A percentile compares a stretch with the other conserved stretches of the same genome.
Evolutionary conservation across 345 rosid genomes (phyloP).

Genomic region (Triadica sebifera): DNA sequence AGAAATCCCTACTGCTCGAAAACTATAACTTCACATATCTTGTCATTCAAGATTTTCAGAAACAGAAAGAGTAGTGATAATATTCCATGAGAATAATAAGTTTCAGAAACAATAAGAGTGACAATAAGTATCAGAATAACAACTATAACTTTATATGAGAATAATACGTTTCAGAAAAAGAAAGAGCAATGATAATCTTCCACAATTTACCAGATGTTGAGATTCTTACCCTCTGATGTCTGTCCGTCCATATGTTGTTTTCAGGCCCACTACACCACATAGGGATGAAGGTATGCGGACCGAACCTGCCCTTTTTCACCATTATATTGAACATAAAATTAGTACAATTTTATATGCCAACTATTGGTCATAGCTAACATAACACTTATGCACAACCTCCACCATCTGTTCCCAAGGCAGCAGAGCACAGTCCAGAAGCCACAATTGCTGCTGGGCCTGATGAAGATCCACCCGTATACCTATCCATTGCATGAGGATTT

Average conservation of each 20-base stretch:
- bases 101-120: not conserved
- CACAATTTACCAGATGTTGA: not conserved
- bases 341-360: slow-evolving; percentile 6
- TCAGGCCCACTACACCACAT: slow-evolving; percentile 83
- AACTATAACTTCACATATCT: not conserved
- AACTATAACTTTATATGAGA: not conserved
- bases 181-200: not conserved
- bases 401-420: slow-evolving; percentile 93
- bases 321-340: slow-evolving; percentile 15
- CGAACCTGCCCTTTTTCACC: slow-evolving; percentile 58
- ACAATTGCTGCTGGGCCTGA: slow-evolving; percentile 93
- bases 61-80: not conserved
- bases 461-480: slow-evolving; percentile 95
- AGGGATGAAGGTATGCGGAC: slow-evolving; percentile 78
- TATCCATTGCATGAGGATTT: slow-evolving; percentile 77
- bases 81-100: not conserved
- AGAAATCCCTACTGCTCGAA: slow-evolving; percentile 3
- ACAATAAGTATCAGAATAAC: not conserved
- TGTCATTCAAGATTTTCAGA: not conserved
- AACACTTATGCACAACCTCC: slow-evolving; percentile 61
- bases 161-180: not conserved
- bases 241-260: slow-evolving; percentile 80
- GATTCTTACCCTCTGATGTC: slow-evolving; percentile 64
- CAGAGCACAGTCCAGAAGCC: slow-evolving; percentile 87
- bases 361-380: slow-evolving; percentile 8